A percentile compares a stretch with the other conserved stretches of the same genome.
Evolutionary conservation across 208 protist genomes (phyloP).

Genomic region (Giardia duodenalis): DNA sequence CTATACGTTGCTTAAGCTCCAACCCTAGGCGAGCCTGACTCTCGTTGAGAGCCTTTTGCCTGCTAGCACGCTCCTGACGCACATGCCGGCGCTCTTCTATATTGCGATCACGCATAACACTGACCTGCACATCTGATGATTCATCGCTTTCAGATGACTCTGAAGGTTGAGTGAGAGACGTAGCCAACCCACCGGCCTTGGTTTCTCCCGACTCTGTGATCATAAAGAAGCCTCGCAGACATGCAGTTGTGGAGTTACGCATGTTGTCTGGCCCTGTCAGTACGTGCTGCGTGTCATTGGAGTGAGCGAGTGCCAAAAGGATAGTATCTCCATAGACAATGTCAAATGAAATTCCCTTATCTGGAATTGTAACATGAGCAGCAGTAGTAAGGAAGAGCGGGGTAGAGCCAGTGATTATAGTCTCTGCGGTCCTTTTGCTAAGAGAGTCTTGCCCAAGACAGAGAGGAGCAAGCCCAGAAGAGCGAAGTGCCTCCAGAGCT

Average conservation of each 20-base stretch:
- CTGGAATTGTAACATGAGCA: not conserved
- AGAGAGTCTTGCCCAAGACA: too few relatives aligned
- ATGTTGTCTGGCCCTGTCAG: not conserved
- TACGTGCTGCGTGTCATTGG: not conserved
- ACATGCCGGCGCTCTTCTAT: not conserved
- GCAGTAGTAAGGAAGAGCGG: not conserved
- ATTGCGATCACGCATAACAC: too few relatives aligned
- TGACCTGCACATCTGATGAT: not conserved
- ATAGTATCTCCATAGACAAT: not conserved
- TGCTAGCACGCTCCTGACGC: not conserved
- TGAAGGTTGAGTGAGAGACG: not conserved
- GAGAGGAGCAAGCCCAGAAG: not conserved
- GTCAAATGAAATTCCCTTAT: not conserved
- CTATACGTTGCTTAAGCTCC: not conserved
- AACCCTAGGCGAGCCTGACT: not conserved
- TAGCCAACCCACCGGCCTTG: not conserved
- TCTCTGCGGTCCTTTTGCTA: not conserved
- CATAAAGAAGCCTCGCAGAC: not conserved
- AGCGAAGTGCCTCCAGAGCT: not conserved
- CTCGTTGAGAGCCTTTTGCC: not conserved
- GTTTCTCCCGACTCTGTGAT: not conserved
- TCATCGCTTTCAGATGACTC: not conserved
- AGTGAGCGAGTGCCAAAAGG: not conserved
- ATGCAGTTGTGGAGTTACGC: not conserved
- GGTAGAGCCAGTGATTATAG: not conserved